A percentile compares a stretch with the other conserved stretches of the same genome.
Evolutionary conservation across 179 eudicot genomes (phyloP).

Genomic region (Spinacia oleracea): DNA sequence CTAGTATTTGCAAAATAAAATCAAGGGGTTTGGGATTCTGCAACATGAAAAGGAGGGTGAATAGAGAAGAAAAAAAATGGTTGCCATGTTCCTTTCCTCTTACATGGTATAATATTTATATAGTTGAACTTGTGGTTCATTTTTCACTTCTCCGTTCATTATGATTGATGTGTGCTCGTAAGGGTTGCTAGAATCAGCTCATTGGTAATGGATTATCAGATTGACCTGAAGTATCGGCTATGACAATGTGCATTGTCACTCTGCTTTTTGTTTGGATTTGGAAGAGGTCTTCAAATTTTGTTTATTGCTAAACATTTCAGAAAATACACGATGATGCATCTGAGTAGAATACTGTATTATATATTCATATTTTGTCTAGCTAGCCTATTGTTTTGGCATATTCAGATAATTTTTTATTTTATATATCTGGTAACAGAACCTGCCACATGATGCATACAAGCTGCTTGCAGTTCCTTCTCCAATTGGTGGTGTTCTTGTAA

Average conservation of each 20-base stretch:
- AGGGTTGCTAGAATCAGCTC: background rate
- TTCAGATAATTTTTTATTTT: background rate
- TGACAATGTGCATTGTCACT: background rate
- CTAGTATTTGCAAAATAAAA: background rate
- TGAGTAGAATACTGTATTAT: background rate
- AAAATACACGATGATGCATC: background rate
- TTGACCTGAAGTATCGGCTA: background rate
- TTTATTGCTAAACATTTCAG: background rate
- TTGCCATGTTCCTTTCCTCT: background rate
- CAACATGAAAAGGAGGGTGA: background rate
- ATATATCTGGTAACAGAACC: conserved; percentile 55
- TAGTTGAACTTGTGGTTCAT: background rate
- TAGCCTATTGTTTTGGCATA: conserved; percentile 10
- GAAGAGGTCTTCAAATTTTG: background rate
- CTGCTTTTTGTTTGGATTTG: background rate
- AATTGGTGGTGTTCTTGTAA: conserved; percentile 91
- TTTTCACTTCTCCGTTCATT: background rate
- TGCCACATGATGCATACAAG: conserved; percentile 97
- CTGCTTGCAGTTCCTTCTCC: conserved; percentile 99
- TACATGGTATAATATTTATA: background rate
- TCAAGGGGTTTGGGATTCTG: background rate
- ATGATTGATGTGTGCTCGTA: background rate
- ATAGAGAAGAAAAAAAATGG: background rate
- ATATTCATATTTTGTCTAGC: background rate
- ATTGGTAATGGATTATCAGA: too few species aligned